Evolutionary conservation across 768 basidiomycete species (phyloP), one percentile per base, ranked within the genome.

Genomic region (Mycena vulgaris): DNA sequence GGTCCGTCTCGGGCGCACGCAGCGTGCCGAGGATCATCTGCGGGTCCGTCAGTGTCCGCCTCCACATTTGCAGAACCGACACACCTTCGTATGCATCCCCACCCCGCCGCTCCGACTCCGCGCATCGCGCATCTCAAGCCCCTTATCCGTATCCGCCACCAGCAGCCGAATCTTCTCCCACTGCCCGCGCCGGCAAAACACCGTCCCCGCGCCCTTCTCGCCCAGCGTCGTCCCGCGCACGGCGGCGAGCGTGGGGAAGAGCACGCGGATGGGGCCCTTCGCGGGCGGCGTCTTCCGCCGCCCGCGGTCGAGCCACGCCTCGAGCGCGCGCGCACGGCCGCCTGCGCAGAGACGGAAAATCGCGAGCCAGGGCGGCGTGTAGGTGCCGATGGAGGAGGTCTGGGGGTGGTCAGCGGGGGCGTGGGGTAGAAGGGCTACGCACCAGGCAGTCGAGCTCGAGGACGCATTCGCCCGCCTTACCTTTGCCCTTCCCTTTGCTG

Each of bases 381-480:
- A 55, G 7, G 53, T 55, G 27, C 53, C 53, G 30, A 35, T 55
- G 4, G 53, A 55, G 27, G 53, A 55, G 30, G 53, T 55, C 53
- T 55, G 40, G 10, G 40, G 40, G 40, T 23, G n/a, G n/a, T n/a
- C n/a, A n/a, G n/a, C n/a, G n/a, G n/a, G n/a, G n/a, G n/a, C n/a
- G n/a, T n/a, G n/a, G n/a, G n/a, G n/a, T n/a, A n/a, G n/a, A n/a
- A n/a, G n/a, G n/a, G n/a, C n/a, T 53, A 72, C 81, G 61, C 60
- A 90, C 91, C 83, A 91, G 89, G 74, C 85, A 92, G 68, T 92
- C 91, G 1, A 89, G 80, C 28, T 77, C 62, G n/a, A 91, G 75
- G 31, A 82, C 80, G 65, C 79, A 77, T 25, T 27, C n/a, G 82
- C 57, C 82, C 78, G 70, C 82, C 80, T n/a, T n/a, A n/a, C n/a